Evolutionary conservation across 768 basidiomycete species (phyloP).

Genomic region (Lactarius sanguifluus): DNA sequence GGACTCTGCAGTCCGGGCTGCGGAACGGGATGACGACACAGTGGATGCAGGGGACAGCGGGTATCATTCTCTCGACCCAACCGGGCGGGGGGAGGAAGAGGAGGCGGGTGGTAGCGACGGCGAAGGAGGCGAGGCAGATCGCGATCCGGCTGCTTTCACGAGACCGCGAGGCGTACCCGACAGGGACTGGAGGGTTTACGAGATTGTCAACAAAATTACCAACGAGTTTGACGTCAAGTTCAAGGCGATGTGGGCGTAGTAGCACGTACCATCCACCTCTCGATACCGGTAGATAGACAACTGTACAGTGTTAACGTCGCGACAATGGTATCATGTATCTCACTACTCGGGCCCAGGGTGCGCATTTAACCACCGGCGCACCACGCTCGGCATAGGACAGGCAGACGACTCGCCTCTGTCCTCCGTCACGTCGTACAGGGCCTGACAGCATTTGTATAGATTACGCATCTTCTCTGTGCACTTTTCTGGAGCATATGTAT

Average conservation of each 20-base stretch:
- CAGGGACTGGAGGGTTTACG: conserved; percentile 56
- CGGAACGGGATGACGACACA: conserved; percentile 28
- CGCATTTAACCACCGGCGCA: conserved; percentile 59
- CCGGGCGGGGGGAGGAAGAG: conserved; percentile 33
- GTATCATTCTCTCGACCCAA: conserved; percentile 36
- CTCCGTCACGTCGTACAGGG: conserved; percentile 50
- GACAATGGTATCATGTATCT: not conserved
- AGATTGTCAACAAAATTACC: conserved; percentile 45
- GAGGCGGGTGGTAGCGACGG: conserved; percentile 30
- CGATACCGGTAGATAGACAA: not conserved
- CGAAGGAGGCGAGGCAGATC: not conserved
- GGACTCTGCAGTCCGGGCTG: conserved; percentile 18
- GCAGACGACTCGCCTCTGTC: conserved; percentile 52
- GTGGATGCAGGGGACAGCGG: conserved; percentile 37
- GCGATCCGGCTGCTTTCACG: conserved; percentile 30
- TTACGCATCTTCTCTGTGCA: conserved; percentile 52
- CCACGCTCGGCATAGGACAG: conserved; percentile 55
- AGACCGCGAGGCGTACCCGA: conserved; percentile 44
- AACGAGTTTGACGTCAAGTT: conserved; percentile 60
- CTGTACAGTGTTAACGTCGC: not conserved
- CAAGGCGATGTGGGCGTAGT: conserved; percentile 52
- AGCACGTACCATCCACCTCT: too few species aligned
- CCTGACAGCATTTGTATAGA: conserved; percentile 62
- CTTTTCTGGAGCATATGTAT: conserved; percentile 64
- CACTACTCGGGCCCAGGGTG: conserved; percentile 37